Conservation (phyloP, 345 rosid species). For the Gossypium mustelinum region DNA sequence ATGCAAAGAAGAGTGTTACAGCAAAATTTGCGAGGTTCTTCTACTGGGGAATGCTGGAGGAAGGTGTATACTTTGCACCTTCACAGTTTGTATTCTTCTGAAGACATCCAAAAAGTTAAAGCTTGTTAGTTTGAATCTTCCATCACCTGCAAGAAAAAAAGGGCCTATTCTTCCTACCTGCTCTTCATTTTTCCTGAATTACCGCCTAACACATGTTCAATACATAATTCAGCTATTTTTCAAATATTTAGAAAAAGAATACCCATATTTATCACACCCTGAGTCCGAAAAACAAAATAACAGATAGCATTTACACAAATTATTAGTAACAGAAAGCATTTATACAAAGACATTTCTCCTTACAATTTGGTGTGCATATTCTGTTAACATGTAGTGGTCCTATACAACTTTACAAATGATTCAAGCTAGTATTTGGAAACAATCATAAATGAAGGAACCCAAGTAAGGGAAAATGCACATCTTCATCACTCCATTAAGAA, state of each 20-base stretch:
- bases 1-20: slow-evolving; percentile 78
- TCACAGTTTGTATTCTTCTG: slow-evolving; percentile 83
- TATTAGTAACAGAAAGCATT: slow-evolving; percentile 3
- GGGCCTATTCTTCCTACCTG: not conserved
- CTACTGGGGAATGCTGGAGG: slow-evolving; percentile 74
- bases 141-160: not conserved
- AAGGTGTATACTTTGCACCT: slow-evolving; percentile 95
- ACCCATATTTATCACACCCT: not conserved
- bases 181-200: no score
- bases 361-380: slow-evolving; percentile 23
- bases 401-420: slow-evolving; percentile 39
- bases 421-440: slow-evolving; percentile 21
- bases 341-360: slow-evolving; percentile 19
- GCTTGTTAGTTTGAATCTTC: not conserved
- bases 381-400: slow-evolving; percentile 32
- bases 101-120: slow-evolving; percentile 48
- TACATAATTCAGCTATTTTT: not conserved
- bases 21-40: slow-evolving; percentile 82
- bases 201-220: not conserved
- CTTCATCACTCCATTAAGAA: slow-evolving; percentile 14
- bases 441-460: not conserved
- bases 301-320: not conserved
- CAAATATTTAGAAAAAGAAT: not conserved
- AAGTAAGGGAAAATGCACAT: slow-evolving; percentile 14
- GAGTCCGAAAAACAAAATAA: not conserved